Conservation (phyloP, 495 filamentous ascomycete genomes). For the Xylaria telfairii region DNA sequence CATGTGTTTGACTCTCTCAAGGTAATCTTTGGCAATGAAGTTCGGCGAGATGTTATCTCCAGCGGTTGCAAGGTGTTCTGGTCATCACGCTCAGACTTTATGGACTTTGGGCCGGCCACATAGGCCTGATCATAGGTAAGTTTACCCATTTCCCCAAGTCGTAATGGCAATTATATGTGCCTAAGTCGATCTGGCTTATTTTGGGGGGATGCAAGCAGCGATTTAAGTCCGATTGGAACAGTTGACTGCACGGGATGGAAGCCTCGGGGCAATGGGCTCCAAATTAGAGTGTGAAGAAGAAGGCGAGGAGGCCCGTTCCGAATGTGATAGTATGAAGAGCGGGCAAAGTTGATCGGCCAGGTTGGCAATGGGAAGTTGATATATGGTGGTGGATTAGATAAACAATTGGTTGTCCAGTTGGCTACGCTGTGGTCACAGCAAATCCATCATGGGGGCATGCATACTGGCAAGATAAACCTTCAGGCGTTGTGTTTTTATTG, state of each 20-base stretch:
- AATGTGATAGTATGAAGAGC: neutral
- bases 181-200: neutral
- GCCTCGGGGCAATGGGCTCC: neutral
- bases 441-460: constrained; percentile 6
- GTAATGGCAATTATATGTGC: neutral
- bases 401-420: neutral
- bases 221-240: neutral
- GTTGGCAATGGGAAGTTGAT: neutral
- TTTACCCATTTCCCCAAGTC: constrained; percentile 3
- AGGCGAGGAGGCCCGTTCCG: neutral
- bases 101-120: neutral
- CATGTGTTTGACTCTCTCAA: constrained; percentile 28
- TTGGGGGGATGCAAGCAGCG: neutral
- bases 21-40: constrained; percentile 3
- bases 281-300: neutral
- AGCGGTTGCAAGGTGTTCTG: neutral
- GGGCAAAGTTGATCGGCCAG: neutral
- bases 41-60: constrained; percentile 1
- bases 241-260: neutral
- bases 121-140: neutral
- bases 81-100: neutral
- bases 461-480: constrained; percentile 16
- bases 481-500: constrained; percentile 10
- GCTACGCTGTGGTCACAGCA: constrained; percentile 13
- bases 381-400: neutral